Evolutionary conservation across 2,329 filamentous ascomycete genomes (phyloP), one percentile per base, ranked within the genome.

Genomic region (Monosporascus sp.): DNA sequence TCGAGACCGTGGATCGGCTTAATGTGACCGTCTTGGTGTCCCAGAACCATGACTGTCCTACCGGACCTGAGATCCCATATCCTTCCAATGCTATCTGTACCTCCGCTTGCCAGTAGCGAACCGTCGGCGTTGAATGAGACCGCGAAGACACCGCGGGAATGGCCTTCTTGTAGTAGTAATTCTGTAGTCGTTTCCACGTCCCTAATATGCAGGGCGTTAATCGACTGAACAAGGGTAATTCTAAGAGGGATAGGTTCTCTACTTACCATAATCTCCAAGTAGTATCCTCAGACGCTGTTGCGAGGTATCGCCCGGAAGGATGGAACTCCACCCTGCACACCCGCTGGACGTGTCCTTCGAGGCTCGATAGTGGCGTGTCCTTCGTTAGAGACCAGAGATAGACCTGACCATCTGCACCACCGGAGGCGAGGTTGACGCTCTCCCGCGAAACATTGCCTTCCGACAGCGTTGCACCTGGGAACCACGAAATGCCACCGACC

Each of bases 31-130:
- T 84, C 92, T 11, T 94, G 76, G 65, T 95, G 90, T 1, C 90
- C 89, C 2, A 99, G 79, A 60, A 97, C 90, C 90, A 97, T 97
- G 58, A 96, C 90, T 0, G 93, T 97, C 54, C 94, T 83, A 14
- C 94, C 94, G 1, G 91, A 94, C 52, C 94, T 83, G 38, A 97
- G 70, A 75, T 99, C 94, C 94, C 94, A 99, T 54, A 99, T 88
- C 44, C 94, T 85, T 3, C 93, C 94, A 52, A 97, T 93, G 64
- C 91, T 96, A 74, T 99, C 94, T 31, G 96, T 78, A 2, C 94
- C 94, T n/a, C 88, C 94, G 64, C 88, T 95, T 1, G 92, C 93
- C 31, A 97, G 75, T 1, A 99, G 79, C 2, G 91, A 96, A 1
- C 94, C 94, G 66, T 99, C 94, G 0, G 82, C 82, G 68, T 96